Percentiles rank a stretch among this genome's conserved stretches.
Evolutionary conservation across 2,329 filamentous ascomycete genomes (phyloP).

Genomic region (Zopfia rhizophila): DNA sequence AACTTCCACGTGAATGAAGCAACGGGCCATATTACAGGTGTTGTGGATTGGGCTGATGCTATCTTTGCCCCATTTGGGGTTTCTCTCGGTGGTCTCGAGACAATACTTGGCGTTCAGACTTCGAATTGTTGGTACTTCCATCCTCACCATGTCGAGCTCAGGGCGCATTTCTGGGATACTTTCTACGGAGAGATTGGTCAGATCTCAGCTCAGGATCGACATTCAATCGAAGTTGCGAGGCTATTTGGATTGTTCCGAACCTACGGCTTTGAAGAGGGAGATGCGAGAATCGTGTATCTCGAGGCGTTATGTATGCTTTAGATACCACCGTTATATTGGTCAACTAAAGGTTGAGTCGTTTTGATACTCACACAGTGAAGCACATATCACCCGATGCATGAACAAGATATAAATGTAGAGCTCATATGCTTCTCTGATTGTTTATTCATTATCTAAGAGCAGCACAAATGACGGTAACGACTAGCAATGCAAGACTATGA

Average conservation of each 20-base stretch:
- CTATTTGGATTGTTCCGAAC: constrained; percentile 23
- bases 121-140: constrained; percentile 19
- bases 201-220: constrained; percentile 18
- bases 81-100: constrained; percentile 21
- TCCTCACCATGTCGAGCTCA: constrained; percentile 20
- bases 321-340: constrained; percentile 10
- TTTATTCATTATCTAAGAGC: constrained; percentile 10
- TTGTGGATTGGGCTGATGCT: constrained; percentile 26
- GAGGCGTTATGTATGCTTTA: constrained; percentile 23
- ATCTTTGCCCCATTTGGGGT: constrained; percentile 24
- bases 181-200: constrained; percentile 22
- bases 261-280: constrained; percentile 21
- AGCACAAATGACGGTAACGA: constrained; percentile 10
- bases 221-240: constrained; percentile 23
- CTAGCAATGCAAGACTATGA: constrained; percentile 6
- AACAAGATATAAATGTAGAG: constrained; percentile 10
- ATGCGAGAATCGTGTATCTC: constrained; percentile 21
- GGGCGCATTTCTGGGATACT: constrained; percentile 21
- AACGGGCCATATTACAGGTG: constrained; percentile 26
- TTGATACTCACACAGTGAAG: no score
- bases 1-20: constrained; percentile 23
- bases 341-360: constrained; percentile 9
- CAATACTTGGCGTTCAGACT: constrained; percentile 21
- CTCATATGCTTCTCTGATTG: constrained; percentile 1
- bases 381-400: constrained; percentile 5